Evolutionary conservation across 805 yeast species (phyloP), one percentile per base, ranked within the genome.

Genomic region (Kodamaea laetipori): DNA sequence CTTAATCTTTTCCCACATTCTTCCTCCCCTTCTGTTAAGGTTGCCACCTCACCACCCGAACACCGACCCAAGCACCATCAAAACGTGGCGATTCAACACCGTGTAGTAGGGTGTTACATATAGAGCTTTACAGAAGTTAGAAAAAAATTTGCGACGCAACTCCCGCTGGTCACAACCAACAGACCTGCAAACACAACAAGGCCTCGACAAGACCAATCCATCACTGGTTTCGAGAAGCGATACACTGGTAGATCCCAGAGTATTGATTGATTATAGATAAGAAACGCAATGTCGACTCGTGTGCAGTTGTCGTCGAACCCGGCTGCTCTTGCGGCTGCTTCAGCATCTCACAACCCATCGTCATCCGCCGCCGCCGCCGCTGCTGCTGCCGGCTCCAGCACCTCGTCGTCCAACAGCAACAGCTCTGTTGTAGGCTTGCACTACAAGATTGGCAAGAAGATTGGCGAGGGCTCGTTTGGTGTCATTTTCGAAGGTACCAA

Each of bases 391-490:
- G 49, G 44, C 42, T 28, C 45, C 23, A 42, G 57, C 19, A 46
- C 50, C 23, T 28, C 43, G 13, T 52, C 54, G 10, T 44, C 52
- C 18, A 50, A 44, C 47, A 55, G 58, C 51, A 67, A 66, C 58
- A 60, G 55, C 46, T 66, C 72, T 6, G 74, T 71, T n/a, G 75
- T 71, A n/a, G 84, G 82, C 6, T 71, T 77, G 32, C 95, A 86
- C 61, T 86, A 83, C 64, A 84, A 83, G 52, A 79, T 85, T 45
- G 94, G 92, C 7, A 84, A 85, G 57, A 86, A 86, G 63, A 86
- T 86, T 43, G 95, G 95, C 27, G 94, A 86, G 60, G 95, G 95
- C 2, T 85, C 94, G 0, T 86, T 86, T 69, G 95, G 95, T 26
- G 85, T 86, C 6, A 82, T 86, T 41, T 86, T 86, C 62, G 90